phyloP scores from a whole-genome alignment of 352 stramenopile species.

The Phytophthora colocasiae region DNA sequence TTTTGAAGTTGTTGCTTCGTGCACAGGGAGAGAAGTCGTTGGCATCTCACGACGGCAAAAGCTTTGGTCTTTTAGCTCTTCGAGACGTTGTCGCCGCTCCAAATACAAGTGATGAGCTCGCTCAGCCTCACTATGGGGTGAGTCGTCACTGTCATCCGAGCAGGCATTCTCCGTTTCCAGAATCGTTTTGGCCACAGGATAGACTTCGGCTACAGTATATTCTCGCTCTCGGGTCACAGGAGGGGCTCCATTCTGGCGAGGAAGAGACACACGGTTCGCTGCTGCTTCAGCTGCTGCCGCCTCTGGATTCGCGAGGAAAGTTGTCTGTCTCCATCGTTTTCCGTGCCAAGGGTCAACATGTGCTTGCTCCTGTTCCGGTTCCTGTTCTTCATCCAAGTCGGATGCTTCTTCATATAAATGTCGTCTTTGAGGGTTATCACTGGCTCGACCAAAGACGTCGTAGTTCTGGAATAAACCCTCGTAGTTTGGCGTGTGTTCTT shows the following conservation, averaged over 20 bases:
- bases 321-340: slow-evolving; percentile 31
- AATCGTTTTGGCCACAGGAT: slow-evolving; percentile 35
- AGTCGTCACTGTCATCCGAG: slow-evolving; percentile 10
- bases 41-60: slow-evolving; percentile 9
- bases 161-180: slow-evolving; percentile 28
- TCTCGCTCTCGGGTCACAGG: slow-evolving; percentile 12
- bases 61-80: slow-evolving; percentile 11
- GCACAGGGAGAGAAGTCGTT: slow-evolving; percentile 1
- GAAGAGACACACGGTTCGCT: slow-evolving; percentile 12
- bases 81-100: slow-evolving; percentile 24
- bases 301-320: slow-evolving; percentile 31
- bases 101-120: slow-evolving; percentile 32
- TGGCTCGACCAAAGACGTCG: slow-evolving; percentile 23
- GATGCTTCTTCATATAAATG: neutral
- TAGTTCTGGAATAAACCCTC: slow-evolving; percentile 49
- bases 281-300: slow-evolving; percentile 31
- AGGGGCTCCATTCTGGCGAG: neutral
- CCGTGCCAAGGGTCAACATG: slow-evolving; percentile 12
- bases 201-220: slow-evolving; percentile 25
- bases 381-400: slow-evolving; percentile 16
- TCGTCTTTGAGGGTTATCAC: slow-evolving; percentile 7
- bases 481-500: slow-evolving; percentile 45
- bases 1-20: slow-evolving; percentile 1
- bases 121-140: slow-evolving; percentile 26
- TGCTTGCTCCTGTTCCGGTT: slow-evolving; percentile 31